Conservation (phyloP, 1,284 basidiomycete genomes). For the Boletus hoseneyae region DNA sequence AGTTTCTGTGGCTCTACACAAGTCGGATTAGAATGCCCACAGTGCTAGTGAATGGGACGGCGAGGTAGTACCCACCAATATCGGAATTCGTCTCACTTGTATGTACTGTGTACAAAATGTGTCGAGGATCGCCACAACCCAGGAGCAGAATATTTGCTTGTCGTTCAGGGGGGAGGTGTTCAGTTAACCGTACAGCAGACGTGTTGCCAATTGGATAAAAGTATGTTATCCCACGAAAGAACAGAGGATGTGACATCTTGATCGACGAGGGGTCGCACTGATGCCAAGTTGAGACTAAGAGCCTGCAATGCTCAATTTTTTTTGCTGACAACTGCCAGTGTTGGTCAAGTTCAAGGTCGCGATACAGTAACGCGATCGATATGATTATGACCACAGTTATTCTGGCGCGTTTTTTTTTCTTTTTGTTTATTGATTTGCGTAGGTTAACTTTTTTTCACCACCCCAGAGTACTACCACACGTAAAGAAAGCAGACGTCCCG, state of each 20-base stretch:
- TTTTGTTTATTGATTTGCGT: too few species aligned
- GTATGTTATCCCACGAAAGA: conserved; percentile 33
- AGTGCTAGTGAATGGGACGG: neutral
- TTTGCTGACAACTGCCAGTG: too few species aligned
- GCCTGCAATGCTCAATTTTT: too few species aligned
- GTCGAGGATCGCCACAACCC: conserved; percentile 57
- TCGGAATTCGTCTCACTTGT: conserved; percentile 1
- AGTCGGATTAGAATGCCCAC: neutral
- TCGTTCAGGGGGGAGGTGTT: conserved; percentile 45
- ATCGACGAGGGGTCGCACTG: too few species aligned
- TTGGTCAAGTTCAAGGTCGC: too few species aligned
- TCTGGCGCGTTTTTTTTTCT: too few species aligned
- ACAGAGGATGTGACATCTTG: conserved; percentile 38
- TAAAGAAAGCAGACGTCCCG: too few species aligned
- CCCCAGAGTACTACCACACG: too few species aligned
- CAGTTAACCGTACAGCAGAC: conserved; percentile 46
- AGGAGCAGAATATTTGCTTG: conserved; percentile 47
- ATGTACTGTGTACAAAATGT: conserved; percentile 49
- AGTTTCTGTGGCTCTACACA: conserved; percentile 36
- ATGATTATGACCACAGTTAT: too few species aligned
- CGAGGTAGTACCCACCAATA: conserved; percentile 6
- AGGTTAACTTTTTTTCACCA: too few species aligned
- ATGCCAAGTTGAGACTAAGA: too few species aligned
- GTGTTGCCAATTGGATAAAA: conserved; percentile 61
- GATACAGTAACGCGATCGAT: too few species aligned